Percentiles rank a stretch among this genome's conserved stretches.
Conservation (phyloP, 1,284 basidiomycete genomes). For the Sporisorium iseilematis-ciliati region DNA sequence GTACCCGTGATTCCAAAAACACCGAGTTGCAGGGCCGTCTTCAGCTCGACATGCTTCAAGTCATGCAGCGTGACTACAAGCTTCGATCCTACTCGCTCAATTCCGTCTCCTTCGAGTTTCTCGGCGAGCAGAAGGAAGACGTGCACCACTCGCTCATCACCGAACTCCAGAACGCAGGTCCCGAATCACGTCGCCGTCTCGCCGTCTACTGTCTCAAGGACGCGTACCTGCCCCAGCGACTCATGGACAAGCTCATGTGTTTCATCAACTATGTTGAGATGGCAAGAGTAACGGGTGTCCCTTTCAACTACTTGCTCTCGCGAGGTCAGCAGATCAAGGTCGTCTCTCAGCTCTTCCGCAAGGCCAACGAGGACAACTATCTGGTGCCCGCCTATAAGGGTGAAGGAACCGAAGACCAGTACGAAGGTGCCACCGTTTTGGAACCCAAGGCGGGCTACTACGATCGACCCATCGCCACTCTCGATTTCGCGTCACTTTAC, state of each 20-base stretch:
- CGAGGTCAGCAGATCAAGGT: conserved; percentile 70
- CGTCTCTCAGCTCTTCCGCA: conserved; percentile 68
- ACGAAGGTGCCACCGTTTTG: conserved; percentile 69
- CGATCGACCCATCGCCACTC: conserved; percentile 67
- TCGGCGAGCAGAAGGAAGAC: conserved; percentile 69
- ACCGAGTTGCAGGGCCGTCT: conserved; percentile 69
- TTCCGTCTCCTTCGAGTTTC: conserved; percentile 68
- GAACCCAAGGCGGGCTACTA: conserved; percentile 70
- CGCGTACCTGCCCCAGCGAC: conserved; percentile 68
- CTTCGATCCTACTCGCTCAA: conserved; percentile 68
- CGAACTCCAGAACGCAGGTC: conserved; percentile 68
- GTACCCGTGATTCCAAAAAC: conserved; percentile 68
- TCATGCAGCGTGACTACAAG: conserved; percentile 70
- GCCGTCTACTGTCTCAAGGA: conserved; percentile 70
- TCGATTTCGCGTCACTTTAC: conserved; percentile 69
- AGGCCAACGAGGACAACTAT: conserved; percentile 68
- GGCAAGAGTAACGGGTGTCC: conserved; percentile 69
- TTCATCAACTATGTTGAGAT: conserved; percentile 70
- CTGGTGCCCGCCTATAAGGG: conserved; percentile 67
- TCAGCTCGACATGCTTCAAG: conserved; percentile 69
- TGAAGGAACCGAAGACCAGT: conserved; percentile 68
- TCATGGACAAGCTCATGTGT: conserved; percentile 70
- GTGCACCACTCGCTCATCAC: conserved; percentile 69
- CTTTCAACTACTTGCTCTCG: conserved; percentile 69
- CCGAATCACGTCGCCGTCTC: conserved; percentile 66